Base-by-base conservation (phyloP, 257 asterid species). In the Fraxinus excelsior region DNA sequence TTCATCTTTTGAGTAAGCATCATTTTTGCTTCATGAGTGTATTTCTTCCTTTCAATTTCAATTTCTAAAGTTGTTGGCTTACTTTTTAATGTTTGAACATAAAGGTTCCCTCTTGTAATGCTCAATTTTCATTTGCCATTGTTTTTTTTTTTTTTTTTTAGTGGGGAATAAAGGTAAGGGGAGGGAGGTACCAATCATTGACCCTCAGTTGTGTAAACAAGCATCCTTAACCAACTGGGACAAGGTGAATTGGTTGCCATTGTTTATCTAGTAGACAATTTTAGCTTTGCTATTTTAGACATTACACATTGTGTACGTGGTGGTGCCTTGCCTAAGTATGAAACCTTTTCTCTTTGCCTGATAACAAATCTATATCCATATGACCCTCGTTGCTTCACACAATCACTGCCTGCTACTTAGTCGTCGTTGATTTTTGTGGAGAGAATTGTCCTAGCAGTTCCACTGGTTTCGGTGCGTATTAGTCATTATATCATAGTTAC, bases 1-100 rank as follows among this genome's bases (percentile, higher is more conserved):
- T 73, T 76, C 89, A 44, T 83, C 87, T 58, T 79, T 74, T 38
- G 87, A 86, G 89, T 86, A 78, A 83, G 89, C 74, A 70, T 70
- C 7, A 72, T n/a, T 35, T 51, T 18, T 69, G 37, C n/a, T 23
- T 67, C 21, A 18, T 19, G 2, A 2, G 35, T 11, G 34, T 60
- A 26, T 56, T 53, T 53, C n/a, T n/a, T 8, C 26, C 11, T n/a
- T 19, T 2, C 7, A 51, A 12, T 44, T 3, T 44, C 16, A 56
- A 7, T 56, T 19, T 19, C 29, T n/a, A 7, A 0, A n/a, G 26
- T 56, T 56, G 12, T 19, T n/a, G 29, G 65, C 29, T 7, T n/a
- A n/a, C 29, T 7, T 56, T 56, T 56, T 53, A 53, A 18, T 18
- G 3, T 53, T 53, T 53, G 64, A 53, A 53, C 25, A 19, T 53